phyloP scores from a whole-genome alignment of 805 yeast species.

The Barnettozyma vustinii region DNA sequence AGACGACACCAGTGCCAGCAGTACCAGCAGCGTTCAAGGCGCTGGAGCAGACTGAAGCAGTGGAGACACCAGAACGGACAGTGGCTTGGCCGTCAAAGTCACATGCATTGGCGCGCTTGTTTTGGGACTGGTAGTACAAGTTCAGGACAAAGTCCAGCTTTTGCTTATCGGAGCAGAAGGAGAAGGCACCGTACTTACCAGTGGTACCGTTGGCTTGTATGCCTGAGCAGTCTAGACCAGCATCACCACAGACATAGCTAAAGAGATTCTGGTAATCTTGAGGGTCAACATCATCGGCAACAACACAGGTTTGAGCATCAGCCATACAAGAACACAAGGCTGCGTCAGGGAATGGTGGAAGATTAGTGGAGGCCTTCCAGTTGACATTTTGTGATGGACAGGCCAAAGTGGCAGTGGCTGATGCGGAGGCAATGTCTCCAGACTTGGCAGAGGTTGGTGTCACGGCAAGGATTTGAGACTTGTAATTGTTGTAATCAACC shows the following conservation, averaged over 20 bases:
- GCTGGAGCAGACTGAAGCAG: slow-evolving; percentile 51
- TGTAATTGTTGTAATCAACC: slow-evolving; percentile 58
- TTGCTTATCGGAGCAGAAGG: slow-evolving; percentile 65
- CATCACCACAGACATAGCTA: slow-evolving; percentile 59
- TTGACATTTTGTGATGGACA: slow-evolving; percentile 54
- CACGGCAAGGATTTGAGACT: slow-evolving; percentile 49
- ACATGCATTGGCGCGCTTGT: slow-evolving; percentile 46
- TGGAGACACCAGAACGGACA: slow-evolving; percentile 38
- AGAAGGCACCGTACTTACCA: slow-evolving; percentile 68
- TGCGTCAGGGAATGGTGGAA: slow-evolving; percentile 77
- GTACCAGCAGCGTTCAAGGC: slow-evolving; percentile 61
- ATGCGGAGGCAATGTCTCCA: slow-evolving; percentile 33
- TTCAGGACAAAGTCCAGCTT: slow-evolving; percentile 61
- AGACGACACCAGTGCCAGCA: slow-evolving; percentile 58
- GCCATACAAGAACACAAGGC: slow-evolving; percentile 61
- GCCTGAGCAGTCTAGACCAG: slow-evolving; percentile 50
- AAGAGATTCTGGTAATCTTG: slow-evolving; percentile 59
- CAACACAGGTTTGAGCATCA: slow-evolving; percentile 53
- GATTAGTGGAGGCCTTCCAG: slow-evolving; percentile 63
- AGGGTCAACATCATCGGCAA: slow-evolving; percentile 44
- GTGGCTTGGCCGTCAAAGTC: slow-evolving; percentile 66
- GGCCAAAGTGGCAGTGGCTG: slow-evolving; percentile 37
- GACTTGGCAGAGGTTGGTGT: slow-evolving; percentile 46
- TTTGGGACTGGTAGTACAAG: slow-evolving; percentile 51
- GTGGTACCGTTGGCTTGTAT: slow-evolving; percentile 55